phyloP scores from a whole-genome alignment of 441 rosid genomes.

The Biscutella laevigata region DNA sequence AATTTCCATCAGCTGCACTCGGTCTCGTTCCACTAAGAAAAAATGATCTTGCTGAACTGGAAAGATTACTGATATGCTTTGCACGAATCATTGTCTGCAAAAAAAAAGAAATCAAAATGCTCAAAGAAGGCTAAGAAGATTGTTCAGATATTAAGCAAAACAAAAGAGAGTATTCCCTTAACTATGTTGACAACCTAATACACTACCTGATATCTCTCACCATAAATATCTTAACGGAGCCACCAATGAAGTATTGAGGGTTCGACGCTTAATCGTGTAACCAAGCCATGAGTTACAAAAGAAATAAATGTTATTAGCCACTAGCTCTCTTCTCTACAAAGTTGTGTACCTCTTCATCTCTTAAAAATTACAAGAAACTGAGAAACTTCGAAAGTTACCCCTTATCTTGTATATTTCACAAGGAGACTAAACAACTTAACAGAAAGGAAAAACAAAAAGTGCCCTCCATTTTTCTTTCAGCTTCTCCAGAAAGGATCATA shows the following conservation, averaged over 20 bases:
- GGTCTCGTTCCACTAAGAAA: conserved; percentile 61
- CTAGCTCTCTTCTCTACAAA: conserved; percentile 1
- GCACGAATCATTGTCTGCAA: conserved; percentile 68
- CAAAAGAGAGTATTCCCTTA: conserved; percentile 4
- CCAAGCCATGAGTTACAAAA: conserved; percentile 5
- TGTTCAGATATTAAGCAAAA: not conserved
- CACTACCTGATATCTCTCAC: conserved; percentile 24
- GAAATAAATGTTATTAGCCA: not conserved
- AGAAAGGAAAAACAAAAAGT: not conserved
- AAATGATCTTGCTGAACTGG: conserved; percentile 67
- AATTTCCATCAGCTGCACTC: conserved; percentile 62
- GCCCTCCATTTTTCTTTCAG: not conserved
- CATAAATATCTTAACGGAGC: conserved; percentile 7
- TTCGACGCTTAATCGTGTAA: conserved; percentile 5
- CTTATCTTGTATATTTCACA: not conserved
- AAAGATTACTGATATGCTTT: conserved; percentile 67
- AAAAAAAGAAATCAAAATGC: conserved; percentile 11
- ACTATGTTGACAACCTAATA: conserved; percentile 14
- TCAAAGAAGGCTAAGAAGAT: conserved; percentile 17
- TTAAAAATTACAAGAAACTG: not conserved
- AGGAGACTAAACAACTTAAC: not conserved
- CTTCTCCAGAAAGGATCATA: conserved; percentile 8
- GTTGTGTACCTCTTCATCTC: not conserved
- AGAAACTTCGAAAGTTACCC: conserved; percentile 6
- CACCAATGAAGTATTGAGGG: conserved; percentile 11